A percentile compares a stretch with the other conserved stretches of the same genome.
Conservation (phyloP, 345 rosid genomes). For the Melaleuca quinquenervia region DNA sequence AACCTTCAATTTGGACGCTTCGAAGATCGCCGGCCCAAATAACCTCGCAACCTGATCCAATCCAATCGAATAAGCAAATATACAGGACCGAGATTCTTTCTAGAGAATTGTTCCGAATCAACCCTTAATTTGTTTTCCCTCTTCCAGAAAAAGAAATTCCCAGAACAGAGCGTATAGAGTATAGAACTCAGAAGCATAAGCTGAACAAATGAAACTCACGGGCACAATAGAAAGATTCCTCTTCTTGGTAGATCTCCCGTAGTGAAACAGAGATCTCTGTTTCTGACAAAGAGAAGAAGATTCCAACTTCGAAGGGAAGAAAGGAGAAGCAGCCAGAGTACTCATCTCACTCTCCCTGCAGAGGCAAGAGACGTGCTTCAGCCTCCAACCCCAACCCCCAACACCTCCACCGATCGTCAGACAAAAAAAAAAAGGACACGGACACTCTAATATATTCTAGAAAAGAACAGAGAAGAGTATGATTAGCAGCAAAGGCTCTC, state of each 20-base stretch:
- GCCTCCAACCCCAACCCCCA: not conserved
- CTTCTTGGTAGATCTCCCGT: conserved; percentile 31
- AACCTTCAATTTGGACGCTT: conserved; percentile 88
- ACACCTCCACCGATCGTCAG: not conserved
- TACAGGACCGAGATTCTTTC: not conserved
- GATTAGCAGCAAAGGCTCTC: not conserved
- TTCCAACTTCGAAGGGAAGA: conserved; percentile 32
- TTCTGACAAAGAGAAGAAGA: conserved; percentile 20
- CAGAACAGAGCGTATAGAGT: not conserved
- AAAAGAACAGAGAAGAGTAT: not conserved
- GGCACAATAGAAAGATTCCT: conserved; percentile 34
- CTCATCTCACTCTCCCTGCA: conserved; percentile 23
- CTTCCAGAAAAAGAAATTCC: not conserved
- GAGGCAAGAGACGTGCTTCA: not conserved
- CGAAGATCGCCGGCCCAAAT: conserved; percentile 94
- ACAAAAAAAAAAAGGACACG: not conserved
- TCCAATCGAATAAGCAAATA: conserved; percentile 4
- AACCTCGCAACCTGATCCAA: conserved; percentile 63
- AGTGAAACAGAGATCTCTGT: conserved; percentile 23
- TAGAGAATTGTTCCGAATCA: not conserved
- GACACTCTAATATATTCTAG: not conserved
- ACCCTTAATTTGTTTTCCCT: not conserved
- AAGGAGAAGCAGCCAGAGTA: conserved; percentile 24
- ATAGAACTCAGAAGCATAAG: not conserved
- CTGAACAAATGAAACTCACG: conserved; percentile 16